Percentiles rank a stretch among this genome's conserved stretches.
phyloP scores from a whole-genome alignment of 2,329 filamentous ascomycete genomes.

The Cryphonectria naterciae region DNA sequence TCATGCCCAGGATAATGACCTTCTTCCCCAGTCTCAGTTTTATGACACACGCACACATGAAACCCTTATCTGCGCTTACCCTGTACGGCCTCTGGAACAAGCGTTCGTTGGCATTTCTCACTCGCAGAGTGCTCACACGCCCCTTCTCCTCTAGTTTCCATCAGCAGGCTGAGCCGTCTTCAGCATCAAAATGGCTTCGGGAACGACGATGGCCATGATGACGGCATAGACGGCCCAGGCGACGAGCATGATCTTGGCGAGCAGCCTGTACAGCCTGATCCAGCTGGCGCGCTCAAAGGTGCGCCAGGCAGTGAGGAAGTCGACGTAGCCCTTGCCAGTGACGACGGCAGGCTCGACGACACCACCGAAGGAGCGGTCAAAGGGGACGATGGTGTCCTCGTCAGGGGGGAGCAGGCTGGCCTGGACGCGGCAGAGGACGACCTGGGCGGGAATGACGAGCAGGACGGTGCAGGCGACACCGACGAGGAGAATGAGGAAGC shows the following conservation, averaged over 20 bases:
- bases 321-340: constrained; percentile 72
- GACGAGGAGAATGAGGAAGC: constrained; percentile 48
- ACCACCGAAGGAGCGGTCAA: constrained; percentile 84
- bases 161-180: constrained; percentile 36
- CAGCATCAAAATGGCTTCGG: constrained; percentile 53
- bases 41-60: background rate
- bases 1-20: too few species aligned
- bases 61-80: background rate
- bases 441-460: constrained; percentile 74
- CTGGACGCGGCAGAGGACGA: constrained; percentile 81
- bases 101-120: background rate
- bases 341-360: constrained; percentile 75
- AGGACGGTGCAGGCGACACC: constrained; percentile 59
- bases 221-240: constrained; percentile 51
- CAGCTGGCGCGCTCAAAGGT: constrained; percentile 76
- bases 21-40: too few species aligned
- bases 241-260: constrained; percentile 70
- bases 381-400: constrained; percentile 83
- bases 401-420: constrained; percentile 83
- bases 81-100: too few species aligned
- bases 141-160: background rate
- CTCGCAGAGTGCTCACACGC: background rate
- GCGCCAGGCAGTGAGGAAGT: constrained; percentile 76
- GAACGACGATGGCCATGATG: constrained; percentile 53
- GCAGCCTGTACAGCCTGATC: constrained; percentile 73